Conservation (phyloP, 345 rosid species). For the Triadica sebifera region DNA sequence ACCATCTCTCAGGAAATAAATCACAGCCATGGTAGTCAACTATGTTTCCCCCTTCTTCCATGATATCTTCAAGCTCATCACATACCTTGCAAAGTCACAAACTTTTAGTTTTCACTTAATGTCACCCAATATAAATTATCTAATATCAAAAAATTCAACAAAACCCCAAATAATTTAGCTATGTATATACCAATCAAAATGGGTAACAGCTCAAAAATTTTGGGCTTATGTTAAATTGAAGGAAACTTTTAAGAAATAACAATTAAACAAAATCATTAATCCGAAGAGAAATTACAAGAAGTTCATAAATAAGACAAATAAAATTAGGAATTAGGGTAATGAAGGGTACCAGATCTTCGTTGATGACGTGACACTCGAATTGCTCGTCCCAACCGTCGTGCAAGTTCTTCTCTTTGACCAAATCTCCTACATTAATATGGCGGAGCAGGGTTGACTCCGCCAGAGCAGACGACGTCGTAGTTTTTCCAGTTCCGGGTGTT, state of each 20-base stretch:
- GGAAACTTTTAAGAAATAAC: background rate
- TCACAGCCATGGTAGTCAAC: slow-evolving; percentile 93
- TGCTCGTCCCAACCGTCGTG: slow-evolving; percentile 91
- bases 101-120: background rate
- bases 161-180: background rate
- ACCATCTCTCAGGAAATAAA: slow-evolving; percentile 87
- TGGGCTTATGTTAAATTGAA: background rate
- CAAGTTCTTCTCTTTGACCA: slow-evolving; percentile 74
- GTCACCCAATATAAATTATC: background rate
- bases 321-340: no score
- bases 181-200: background rate
- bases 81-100: slow-evolving; percentile 50
- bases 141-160: background rate
- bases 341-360: slow-evolving; percentile 62
- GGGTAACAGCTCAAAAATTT: no score
- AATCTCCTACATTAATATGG: slow-evolving; percentile 75
- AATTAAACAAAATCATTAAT: no score
- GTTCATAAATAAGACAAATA: no score
- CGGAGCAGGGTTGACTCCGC: slow-evolving; percentile 70
- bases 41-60: slow-evolving; percentile 79
- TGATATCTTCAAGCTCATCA: slow-evolving; percentile 85
- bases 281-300: no score
- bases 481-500: slow-evolving; percentile 93
- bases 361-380: slow-evolving; percentile 64
- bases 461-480: slow-evolving; percentile 67